Base-by-base conservation (phyloP, 148 eudicot species). In the Nepenthes mirabilis region DNA sequence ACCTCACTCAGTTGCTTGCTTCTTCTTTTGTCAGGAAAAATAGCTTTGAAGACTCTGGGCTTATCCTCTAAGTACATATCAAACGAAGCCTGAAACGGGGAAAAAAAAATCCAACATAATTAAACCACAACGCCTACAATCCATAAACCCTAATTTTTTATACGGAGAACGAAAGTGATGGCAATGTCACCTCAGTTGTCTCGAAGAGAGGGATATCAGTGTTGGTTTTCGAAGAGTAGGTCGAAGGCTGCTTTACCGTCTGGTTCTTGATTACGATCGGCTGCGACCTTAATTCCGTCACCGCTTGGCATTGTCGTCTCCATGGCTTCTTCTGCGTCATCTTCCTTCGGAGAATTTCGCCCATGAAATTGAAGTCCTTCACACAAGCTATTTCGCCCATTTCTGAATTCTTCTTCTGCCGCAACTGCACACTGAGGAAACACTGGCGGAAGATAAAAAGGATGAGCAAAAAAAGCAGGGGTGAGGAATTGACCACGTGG, bases 1-100 rank as follows among this genome's bases (percentile, higher is more conserved):
- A 90, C 97, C 87, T 91, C 84, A 75, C 70, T 87, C 33, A 91
- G 83, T 35, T 70, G 83, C 43, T 73, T 83, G 85, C 91, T 79
- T 74, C 91, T 74, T 60, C 75, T 67, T 68, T 85, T 84, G 67
- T 91, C 97, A 1, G 97, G 97, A 64, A 91, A 91, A 5, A 91
- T 87, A 2, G 95, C 97, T 64, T 59, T 73, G 51, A 91, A 83
- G 2, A 91, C 95, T 74, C 97, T 77, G 14, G 87, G 75, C 52
- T 82, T 91, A 72, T 87, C 75, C 70, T 87, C 95, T 71, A 91
- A 79, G 75, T 91, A 91, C 59, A 75, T 75, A 83, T 91, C 95
- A 67, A 91, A 91, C 57, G 87, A 81, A 65, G 97, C 97, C 97
- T 91, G 82, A 56, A 54, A 34, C 34, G 11, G 6, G 2, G 43